Conservation (phyloP, 768 basidiomycete species). For the Gloeophyllum trabeum region DNA sequence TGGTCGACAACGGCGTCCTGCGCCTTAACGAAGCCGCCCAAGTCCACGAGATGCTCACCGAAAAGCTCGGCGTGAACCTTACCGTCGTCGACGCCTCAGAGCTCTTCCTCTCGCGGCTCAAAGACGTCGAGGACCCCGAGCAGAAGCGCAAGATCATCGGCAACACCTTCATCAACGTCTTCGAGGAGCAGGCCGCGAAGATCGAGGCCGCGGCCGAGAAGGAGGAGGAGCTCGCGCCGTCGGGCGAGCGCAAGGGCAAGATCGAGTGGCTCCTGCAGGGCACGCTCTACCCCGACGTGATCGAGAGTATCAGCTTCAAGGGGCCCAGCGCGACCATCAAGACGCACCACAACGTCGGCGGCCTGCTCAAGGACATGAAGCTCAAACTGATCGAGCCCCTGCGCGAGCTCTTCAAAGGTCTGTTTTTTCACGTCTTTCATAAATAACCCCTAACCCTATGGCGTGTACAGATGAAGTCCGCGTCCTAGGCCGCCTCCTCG, state of each 20-base stretch:
- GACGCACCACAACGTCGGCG: conserved; percentile 98
- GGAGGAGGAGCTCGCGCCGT: conserved; percentile 52
- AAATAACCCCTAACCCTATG: neutral
- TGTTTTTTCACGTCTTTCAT: conserved; percentile 6
- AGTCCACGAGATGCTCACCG: conserved; percentile 88
- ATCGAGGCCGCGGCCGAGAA: conserved; percentile 75
- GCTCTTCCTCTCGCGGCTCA: conserved; percentile 81
- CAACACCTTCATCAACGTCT: conserved; percentile 97
- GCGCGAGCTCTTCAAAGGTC: conserved; percentile 96
- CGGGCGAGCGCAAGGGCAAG: conserved; percentile 59
- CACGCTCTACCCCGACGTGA: conserved; percentile 97
- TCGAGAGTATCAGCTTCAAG: conserved; percentile 99
- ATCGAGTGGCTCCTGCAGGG: conserved; percentile 98
- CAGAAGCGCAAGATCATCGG: conserved; percentile 97
- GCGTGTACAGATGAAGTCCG: conserved; percentile 81
- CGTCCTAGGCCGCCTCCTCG: conserved; percentile 79
- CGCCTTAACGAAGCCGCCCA: conserved; percentile 85
- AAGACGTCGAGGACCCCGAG: conserved; percentile 92
- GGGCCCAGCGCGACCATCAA: conserved; percentile 99
- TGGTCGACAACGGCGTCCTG: conserved; percentile 98
- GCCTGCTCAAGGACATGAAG: conserved; percentile 94
- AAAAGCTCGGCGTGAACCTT: conserved; percentile 90
- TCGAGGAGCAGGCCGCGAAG: conserved; percentile 88
- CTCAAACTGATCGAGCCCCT: conserved; percentile 97
- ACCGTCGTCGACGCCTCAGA: conserved; percentile 95